phyloP scores from a whole-genome alignment of 345 rosid genomes.

The Corchorus capsularis region DNA sequence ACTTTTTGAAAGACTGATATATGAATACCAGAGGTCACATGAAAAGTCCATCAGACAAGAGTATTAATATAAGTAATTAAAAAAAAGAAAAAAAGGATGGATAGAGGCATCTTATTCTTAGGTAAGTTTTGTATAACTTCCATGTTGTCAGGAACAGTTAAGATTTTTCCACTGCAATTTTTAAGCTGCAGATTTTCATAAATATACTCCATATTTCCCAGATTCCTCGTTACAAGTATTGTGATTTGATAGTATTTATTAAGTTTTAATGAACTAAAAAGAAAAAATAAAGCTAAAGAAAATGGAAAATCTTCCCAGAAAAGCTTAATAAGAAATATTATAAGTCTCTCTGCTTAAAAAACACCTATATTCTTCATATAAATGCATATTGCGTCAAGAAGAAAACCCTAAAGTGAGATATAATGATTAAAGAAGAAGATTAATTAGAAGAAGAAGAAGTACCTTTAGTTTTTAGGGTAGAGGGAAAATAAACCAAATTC shows the following conservation, averaged over 20 bases:
- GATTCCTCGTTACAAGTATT: slow-evolving; percentile 24
- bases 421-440: background rate
- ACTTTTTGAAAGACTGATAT: background rate
- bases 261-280: background rate
- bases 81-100: background rate
- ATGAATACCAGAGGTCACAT: slow-evolving; percentile 8
- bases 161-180: background rate
- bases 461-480: slow-evolving; percentile 1
- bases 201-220: background rate
- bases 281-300: too few species aligned
- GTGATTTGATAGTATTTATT: slow-evolving; percentile 1
- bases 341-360: background rate
- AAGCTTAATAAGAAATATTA: background rate
- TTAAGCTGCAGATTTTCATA: slow-evolving; percentile 6
- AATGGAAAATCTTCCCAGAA: background rate
- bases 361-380: background rate
- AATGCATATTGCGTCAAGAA: background rate
- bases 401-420: background rate
- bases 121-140: slow-evolving; percentile 17
- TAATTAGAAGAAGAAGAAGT: background rate
- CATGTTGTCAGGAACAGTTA: slow-evolving; percentile 27
- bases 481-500: background rate
- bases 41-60: slow-evolving; percentile 21
- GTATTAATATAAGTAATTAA: background rate
- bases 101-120: slow-evolving; percentile 10